Evolutionary conservation across 139 green algal species (phyloP), one percentile per base, ranked within the genome.

Genomic region (Penium margaritaceum): DNA sequence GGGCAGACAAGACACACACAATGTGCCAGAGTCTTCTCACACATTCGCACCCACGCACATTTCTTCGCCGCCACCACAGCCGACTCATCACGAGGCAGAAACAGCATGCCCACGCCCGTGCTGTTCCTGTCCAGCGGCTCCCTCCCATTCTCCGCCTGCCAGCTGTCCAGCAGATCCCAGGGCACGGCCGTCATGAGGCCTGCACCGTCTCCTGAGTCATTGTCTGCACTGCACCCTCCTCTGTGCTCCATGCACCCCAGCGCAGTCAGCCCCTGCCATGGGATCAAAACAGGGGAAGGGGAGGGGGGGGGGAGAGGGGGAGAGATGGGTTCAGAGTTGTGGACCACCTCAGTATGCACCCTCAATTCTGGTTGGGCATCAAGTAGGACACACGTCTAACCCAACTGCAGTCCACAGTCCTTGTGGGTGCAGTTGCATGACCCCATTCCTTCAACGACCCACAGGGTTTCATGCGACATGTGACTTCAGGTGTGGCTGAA

Each of bases 171-270:
- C 21, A 99, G 75, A 53, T 87, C 88, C 95, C 95, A 99, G 9
- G 95, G 95, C 32, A 99, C 88, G 74, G 93, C 81, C 3, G 89
- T 95, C 95, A 99, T 98, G n/a, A 99, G 67, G 17, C 95, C 95
- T 0, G 93, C 89, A 38, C 95, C 95, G 80, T 99, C 95, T 30
- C 95, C 95, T 1, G 93, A 98, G 71, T 95, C 87, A 69, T 96
- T 81, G 61, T 99, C 95, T 1, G 95, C 92, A 21, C 89, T 94
- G 83, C 93, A 99, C 4, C 91, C 95, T 6, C 95, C 95, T 36
- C 95, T 89, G 84, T 99, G 95, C 87, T 99, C 95, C 95, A 99
- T 99, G 85, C 95, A 99, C 1, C 90, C 91, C 37, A 98, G 85
- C 2, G 91, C 95, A 0, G 67, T 85, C 21, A 98, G 81, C 0